Evolutionary conservation across 768 basidiomycete genomes (phyloP), one percentile per base, ranked within the genome.

Genomic region (Xerocomus potaroensis): DNA sequence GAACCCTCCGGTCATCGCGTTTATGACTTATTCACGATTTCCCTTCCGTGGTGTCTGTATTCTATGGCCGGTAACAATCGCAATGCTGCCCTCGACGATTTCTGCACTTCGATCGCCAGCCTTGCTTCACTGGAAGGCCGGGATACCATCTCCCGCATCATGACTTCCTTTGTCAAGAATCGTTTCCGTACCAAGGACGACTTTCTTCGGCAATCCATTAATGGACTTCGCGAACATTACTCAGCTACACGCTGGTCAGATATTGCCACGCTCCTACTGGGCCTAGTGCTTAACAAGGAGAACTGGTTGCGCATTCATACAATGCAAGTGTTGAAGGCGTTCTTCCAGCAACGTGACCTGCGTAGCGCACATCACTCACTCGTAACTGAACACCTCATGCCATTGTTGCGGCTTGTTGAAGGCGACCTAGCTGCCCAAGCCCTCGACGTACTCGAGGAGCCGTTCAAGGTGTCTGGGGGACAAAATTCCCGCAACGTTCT

Each of bases 111-210:
- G 52, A 78, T 97, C 29, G 79, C 82, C 23, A 66, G 61, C 10
- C 73, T 96, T 15, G 93, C 94, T 3, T 79, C 80, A 32, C 64
- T 70, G 39, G 86, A 91, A 54, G 83, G 81, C 22, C 77, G 83
- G 23, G 75, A 79, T n/a, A 87, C 84, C 57, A 88, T 96, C 56
- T 76, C 81, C 43, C 84, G 88, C 39, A 87, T 97, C 59, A 88
- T 95, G 85, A 83, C 75, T 4, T 92, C 90, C 3, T 94, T 94
- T 56, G 80, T 87, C 45, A 90, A 90, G 65, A 73, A 76, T 18
- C 84, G 88, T 41, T 96, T 97, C 74, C 76, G 93, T 39, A 91
- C 91, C 2, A 84, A 84, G 58, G 93, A 97, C 43, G 93, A 96
- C 67, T 95, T 95, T 69, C 76, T 95, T 48, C 82, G 91, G 5